Conservation (phyloP, 2,329 filamentous ascomycete genomes). For the Alternaria alternata region DNA sequence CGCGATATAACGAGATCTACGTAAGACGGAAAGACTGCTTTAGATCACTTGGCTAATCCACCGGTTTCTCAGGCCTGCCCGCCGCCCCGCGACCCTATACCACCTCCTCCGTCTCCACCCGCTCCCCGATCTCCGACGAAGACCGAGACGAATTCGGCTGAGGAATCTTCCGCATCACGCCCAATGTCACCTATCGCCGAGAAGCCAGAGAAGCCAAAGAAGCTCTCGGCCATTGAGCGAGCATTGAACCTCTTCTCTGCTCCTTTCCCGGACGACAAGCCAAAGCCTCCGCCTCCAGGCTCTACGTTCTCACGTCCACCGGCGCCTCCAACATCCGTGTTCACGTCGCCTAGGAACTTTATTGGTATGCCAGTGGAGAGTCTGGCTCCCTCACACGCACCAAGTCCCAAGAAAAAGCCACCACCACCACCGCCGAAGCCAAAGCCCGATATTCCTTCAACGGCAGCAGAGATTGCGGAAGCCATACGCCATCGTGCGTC, state of each 20-base stretch:
- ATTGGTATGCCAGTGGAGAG: constrained; percentile 34
- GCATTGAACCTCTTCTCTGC: constrained; percentile 23
- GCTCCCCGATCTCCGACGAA: constrained; percentile 20
- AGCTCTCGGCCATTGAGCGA: constrained; percentile 25
- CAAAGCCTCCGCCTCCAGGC: constrained; percentile 15
- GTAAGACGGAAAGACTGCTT: constrained; percentile 9
- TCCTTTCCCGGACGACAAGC: constrained; percentile 5
- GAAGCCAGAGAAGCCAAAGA: constrained; percentile 21
- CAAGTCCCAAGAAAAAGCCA: constrained; percentile 22
- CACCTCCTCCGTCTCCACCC: constrained; percentile 14
- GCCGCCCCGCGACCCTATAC: constrained; percentile 14
- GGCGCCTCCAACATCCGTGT: constrained; percentile 37
- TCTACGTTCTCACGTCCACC: constrained; percentile 39
- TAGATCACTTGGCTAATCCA: constrained; percentile 13
- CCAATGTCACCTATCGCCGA: constrained; percentile 26
- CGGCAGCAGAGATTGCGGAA: constrained; percentile 22
- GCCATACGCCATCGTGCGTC: constrained; percentile 20
- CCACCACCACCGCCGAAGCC: constrained; percentile 19
- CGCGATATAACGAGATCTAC: constrained; percentile 10
- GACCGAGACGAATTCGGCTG: constrained; percentile 24
- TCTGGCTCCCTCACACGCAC: constrained; percentile 25
- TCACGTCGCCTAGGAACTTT: constrained; percentile 35
- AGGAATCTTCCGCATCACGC: constrained; percentile 20
- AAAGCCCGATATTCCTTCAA: constrained; percentile 16
- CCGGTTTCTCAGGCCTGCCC: constrained; percentile 24